phyloP scores from a whole-genome alignment of 306 rosid species.

The Quercus mongolica region DNA sequence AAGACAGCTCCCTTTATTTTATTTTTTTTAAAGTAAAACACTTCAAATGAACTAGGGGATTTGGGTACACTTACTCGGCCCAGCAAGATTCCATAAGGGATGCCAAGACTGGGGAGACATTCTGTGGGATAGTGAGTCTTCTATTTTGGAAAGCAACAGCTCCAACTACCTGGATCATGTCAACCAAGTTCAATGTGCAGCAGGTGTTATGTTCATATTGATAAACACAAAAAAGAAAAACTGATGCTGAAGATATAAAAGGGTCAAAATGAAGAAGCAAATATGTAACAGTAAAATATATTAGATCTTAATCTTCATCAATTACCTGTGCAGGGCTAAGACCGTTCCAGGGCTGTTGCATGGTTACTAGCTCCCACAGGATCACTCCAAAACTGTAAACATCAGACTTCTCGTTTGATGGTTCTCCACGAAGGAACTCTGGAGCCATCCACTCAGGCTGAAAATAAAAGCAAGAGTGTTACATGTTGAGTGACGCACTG shows the following conservation, averaged over 20 bases:
- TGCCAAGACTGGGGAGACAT: constrained; percentile 65
- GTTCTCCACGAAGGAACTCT: constrained; percentile 96
- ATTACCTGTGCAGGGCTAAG: constrained; percentile 87
- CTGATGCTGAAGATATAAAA: background rate
- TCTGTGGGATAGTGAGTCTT: constrained; percentile 69
- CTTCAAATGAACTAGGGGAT: background rate
- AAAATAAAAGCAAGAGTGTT: constrained; percentile 54
- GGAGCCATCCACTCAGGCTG: constrained; percentile 99
- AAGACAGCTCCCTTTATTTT: background rate
- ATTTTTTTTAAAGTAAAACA: background rate
- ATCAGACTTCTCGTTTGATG: constrained; percentile 93
- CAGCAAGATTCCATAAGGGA: constrained; percentile 96
- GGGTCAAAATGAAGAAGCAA: background rate
- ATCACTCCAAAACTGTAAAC: constrained; percentile 94
- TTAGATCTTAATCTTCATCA: constrained; percentile 12
- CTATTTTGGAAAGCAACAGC: constrained; percentile 97
- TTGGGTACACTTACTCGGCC: constrained; percentile 68
- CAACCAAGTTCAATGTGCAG: background rate
- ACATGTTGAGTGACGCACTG: constrained; percentile 35
- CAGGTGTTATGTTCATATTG: background rate
- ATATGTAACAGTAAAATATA: background rate
- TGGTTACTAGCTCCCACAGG: constrained; percentile 87
- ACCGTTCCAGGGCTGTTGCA: constrained; percentile 97
- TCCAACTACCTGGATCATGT: constrained; percentile 75
- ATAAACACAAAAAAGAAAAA: background rate